Evolutionary conservation across 179 eudicot species (phyloP), one percentile per base, ranked within the genome.

Genomic region (Beta macrorhiza): DNA sequence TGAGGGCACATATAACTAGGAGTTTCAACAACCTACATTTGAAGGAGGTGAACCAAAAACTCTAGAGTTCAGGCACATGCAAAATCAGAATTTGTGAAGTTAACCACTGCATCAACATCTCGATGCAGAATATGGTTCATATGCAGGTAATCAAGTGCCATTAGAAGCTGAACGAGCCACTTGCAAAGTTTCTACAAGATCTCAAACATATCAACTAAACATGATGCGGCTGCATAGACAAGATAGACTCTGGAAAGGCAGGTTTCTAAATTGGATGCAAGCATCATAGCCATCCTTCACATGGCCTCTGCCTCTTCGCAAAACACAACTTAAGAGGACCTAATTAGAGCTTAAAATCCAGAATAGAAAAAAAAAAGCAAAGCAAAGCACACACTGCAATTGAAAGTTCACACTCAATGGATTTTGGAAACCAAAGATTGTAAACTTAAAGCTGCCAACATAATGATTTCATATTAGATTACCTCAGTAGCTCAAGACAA

Each of bases 401-500:
- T 53, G 62, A 61, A 53, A 12, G 62, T 9, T 25, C 19, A 59
- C 32, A 20, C 61, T 51, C n/a, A 5, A 52, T 74, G 22, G 45
- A 82, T 53, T 37, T 7, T n/a, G 17, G 5, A 47, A 72, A 32
- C 22, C 68, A 52, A 20, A 58, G 22, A 42, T 17, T 44, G 29
- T 4, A 20, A 25, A 65, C 78, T 68, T 47, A 45, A 67, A 53
- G 2, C 42, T 75, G 32, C 10, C 15, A 49, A 62, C 57, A 45
- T 72, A 61, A 44, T 65, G 56, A 59, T 29, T 63, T 79, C 49
- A 75, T 5, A 22, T 17, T 14, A 42, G 13, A 57, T 85, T 80
- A 93, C 99, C 99, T 95, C 64, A 92, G 86, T 52, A 87, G 84
- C 83, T 93, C 96, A 76, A 95, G 92, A 81, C 85, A 90, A 15